phyloP scores from a whole-genome alignment of 2,329 filamentous ascomycete genomes.

The Byssothecium circinans region DNA sequence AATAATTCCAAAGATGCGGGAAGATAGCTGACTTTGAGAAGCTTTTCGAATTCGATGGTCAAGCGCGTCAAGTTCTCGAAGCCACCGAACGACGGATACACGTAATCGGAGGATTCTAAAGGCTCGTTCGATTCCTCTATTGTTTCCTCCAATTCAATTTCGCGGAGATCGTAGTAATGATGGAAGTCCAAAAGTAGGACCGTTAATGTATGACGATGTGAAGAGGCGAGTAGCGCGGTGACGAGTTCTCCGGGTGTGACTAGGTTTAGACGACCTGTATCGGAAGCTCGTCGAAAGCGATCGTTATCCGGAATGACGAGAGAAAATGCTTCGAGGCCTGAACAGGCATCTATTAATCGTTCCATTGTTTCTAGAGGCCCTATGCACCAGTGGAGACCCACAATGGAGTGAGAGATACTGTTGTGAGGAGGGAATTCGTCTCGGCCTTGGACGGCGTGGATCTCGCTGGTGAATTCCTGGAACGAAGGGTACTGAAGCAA shows the following conservation, averaged over 20 bases:
- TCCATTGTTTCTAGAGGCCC: conserved; percentile 1
- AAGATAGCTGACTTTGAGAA: background rate
- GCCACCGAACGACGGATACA: conserved; percentile 1
- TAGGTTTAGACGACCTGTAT: conserved; percentile 1
- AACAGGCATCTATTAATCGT: background rate
- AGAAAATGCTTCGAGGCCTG: background rate
- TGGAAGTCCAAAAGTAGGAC: background rate
- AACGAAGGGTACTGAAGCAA: conserved; percentile 7
- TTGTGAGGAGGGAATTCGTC: background rate
- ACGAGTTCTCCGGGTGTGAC: conserved; percentile 5
- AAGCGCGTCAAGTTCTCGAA: background rate
- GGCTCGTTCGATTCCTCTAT: background rate
- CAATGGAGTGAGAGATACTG: background rate
- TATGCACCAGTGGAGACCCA: conserved; percentile 7
- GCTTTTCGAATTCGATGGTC: background rate
- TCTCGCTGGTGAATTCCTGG: conserved; percentile 5
- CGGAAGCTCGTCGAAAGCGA: background rate
- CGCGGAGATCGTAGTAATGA: background rate
- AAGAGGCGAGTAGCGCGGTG: conserved; percentile 5
- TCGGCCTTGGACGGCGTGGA: background rate
- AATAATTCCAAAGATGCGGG: background rate
- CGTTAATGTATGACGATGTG: conserved; percentile 1
- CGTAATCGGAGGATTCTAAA: background rate
- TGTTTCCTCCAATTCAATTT: background rate
- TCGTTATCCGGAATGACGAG: background rate